A percentile compares a stretch with the other conserved stretches of the same genome.
phyloP scores from a whole-genome alignment of 1,284 basidiomycete genomes.

The Baeospora myosura region DNA sequence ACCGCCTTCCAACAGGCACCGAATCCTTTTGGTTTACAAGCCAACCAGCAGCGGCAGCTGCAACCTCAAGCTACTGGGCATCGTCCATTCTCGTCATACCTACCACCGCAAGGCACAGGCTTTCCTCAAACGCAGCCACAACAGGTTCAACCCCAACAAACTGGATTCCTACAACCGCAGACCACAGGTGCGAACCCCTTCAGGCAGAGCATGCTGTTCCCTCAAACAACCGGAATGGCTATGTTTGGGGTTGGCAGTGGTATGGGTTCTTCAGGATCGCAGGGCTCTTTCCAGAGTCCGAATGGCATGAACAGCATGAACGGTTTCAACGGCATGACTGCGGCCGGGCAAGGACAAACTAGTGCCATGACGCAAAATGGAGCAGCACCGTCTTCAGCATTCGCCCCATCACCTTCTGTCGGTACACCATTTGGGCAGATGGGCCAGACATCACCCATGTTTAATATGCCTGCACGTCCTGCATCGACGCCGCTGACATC shows the following conservation, averaged over 20 bases:
- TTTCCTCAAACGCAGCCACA: conserved; percentile 21
- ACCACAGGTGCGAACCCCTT: conserved; percentile 73
- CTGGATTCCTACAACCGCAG: conserved; percentile 41
- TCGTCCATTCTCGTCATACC: conserved; percentile 45
- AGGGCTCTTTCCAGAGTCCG: conserved; percentile 1
- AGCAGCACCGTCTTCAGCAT: conserved; percentile 12
- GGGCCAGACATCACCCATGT: conserved; percentile 9
- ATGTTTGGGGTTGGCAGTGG: conserved; percentile 25
- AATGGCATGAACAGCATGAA: neutral
- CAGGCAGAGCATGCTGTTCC: conserved; percentile 56
- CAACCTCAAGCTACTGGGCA: conserved; percentile 40
- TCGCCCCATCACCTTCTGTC: conserved; percentile 15
- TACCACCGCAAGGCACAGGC: conserved; percentile 37
- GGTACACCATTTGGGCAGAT: conserved; percentile 13
- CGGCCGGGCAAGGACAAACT: conserved; percentile 5
- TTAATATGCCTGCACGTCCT: conserved; percentile 43
- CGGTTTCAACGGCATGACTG: conserved; percentile 4
- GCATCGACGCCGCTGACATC: conserved; percentile 60
- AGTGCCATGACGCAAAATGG: neutral
- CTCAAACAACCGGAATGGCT: conserved; percentile 62
- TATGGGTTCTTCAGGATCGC: neutral
- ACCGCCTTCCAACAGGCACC: conserved; percentile 34
- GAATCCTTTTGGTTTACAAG: conserved; percentile 38
- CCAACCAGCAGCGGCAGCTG: conserved; percentile 20
- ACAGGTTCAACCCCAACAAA: conserved; percentile 21